Conservation (phyloP, 192 early-diverging fungal species). For the Coemansia sp. region DNA sequence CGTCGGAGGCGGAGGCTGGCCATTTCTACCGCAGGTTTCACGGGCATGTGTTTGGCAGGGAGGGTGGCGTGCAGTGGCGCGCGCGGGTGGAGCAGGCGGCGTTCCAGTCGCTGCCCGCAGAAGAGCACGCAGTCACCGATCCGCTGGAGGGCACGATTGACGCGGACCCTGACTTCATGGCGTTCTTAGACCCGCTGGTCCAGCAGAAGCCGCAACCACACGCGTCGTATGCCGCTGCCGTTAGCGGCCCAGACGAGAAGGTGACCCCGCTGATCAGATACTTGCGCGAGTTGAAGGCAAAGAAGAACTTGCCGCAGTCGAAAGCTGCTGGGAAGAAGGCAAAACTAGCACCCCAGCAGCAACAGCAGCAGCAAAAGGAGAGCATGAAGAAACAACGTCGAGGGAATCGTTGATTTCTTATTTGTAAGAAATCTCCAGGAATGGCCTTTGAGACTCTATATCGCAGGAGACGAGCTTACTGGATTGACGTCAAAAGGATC, state of each 20-base stretch:
- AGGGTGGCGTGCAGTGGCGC: slow-evolving; percentile 10
- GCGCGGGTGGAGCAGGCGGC: slow-evolving; percentile 38
- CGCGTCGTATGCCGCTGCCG: background rate
- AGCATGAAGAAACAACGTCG: slow-evolving; percentile 4
- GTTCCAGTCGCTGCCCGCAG: slow-evolving; percentile 26
- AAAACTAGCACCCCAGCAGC: background rate
- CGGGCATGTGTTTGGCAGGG: slow-evolving; percentile 43
- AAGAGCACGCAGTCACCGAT: background rate
- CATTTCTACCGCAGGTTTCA: slow-evolving; percentile 40
- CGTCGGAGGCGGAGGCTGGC: slow-evolving; percentile 23
- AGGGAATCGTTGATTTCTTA: slow-evolving; percentile 16
- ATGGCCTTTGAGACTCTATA: background rate
- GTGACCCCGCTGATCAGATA: slow-evolving; percentile 39
- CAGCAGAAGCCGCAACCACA: background rate
- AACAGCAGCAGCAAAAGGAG: slow-evolving; percentile 6
- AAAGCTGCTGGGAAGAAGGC: slow-evolving; percentile 8
- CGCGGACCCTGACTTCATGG: slow-evolving; percentile 28
- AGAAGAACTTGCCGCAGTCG: background rate
- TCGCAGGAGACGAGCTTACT: background rate
- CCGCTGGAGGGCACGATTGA: slow-evolving; percentile 34
- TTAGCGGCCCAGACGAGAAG: background rate
- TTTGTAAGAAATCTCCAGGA: background rate
- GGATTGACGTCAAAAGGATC: background rate
- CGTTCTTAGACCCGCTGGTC: slow-evolving; percentile 19
- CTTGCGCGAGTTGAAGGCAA: slow-evolving; percentile 38